phyloP scores from a whole-genome alignment of 805 yeast species.

The Wickerhamiella occidentalis region DNA sequence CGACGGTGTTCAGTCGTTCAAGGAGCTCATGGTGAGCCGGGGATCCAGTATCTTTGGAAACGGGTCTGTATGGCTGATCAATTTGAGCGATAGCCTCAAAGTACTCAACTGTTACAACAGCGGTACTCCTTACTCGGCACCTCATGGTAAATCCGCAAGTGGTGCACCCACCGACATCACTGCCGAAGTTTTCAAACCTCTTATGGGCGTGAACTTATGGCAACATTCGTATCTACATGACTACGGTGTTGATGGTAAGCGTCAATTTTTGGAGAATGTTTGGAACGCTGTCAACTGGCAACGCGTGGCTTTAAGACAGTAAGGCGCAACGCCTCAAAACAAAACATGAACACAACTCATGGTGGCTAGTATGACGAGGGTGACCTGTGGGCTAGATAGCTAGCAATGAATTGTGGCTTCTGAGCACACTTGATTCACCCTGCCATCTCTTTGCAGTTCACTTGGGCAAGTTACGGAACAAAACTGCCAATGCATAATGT shows the following conservation, averaged over 20 bases:
- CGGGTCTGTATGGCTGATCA: constrained; percentile 88
- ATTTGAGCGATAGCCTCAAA: constrained; percentile 36
- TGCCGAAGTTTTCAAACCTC: constrained; percentile 32
- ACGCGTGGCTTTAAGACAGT: background rate
- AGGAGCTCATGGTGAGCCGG: constrained; percentile 59
- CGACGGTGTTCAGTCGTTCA: constrained; percentile 40
- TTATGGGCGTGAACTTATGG: constrained; percentile 72
- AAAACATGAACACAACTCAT: too few species aligned
- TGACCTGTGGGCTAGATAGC: too few species aligned
- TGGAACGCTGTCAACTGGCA: constrained; percentile 82
- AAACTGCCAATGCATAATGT: too few species aligned
- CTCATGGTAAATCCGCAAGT: background rate
- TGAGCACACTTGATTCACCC: too few species aligned
- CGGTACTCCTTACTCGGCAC: constrained; percentile 48
- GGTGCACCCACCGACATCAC: background rate
- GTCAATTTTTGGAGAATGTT: constrained; percentile 55
- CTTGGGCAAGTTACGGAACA: too few species aligned
- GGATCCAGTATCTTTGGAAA: constrained; percentile 75
- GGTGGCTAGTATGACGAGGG: too few species aligned
- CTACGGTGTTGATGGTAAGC: constrained; percentile 70
- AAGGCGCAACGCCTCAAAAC: background rate
- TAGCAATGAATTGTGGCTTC: too few species aligned
- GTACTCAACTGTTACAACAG: constrained; percentile 82
- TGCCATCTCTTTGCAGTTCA: too few species aligned
- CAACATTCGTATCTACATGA: constrained; percentile 73